Evolutionary conservation across 225 moss, liverwort and hornwort species (phyloP).

Genomic region (Polytrichum formosum): DNA sequence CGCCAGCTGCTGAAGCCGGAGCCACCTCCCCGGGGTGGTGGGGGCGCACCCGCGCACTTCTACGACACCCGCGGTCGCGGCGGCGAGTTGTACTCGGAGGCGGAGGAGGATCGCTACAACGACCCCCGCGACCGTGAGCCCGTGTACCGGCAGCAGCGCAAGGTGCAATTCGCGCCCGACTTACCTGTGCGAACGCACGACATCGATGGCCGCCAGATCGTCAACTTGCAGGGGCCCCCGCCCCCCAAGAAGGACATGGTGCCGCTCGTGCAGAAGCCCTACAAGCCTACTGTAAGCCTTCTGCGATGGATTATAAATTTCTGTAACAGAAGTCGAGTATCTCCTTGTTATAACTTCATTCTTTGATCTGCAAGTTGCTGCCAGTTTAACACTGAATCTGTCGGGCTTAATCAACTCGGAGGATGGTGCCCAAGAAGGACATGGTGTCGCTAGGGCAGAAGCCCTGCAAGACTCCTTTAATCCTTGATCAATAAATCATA

Average conservation of each 20-base stretch:
- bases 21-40: conserved; percentile 13
- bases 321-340: neutral
- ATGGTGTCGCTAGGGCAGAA: conserved; percentile 26
- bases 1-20: neutral
- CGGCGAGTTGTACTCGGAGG: conserved; percentile 11
- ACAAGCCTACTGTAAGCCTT: neutral
- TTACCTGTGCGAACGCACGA: conserved; percentile 17
- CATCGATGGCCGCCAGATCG: conserved; percentile 9
- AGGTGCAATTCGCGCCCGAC: conserved; percentile 27
- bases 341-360: neutral
- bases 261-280: conserved; percentile 19
- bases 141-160: conserved; percentile 9
- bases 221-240: conserved; percentile 5
- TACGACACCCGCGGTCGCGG: neutral
- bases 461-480: neutral
- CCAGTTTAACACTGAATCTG: too few relatives aligned
- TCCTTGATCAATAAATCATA: neutral
- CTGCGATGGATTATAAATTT: neutral
- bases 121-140: conserved; percentile 17
- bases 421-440: conserved; percentile 6
- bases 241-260: conserved; percentile 25
- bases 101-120: conserved; percentile 24
- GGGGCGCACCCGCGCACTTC: conserved; percentile 7
- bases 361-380: too few relatives aligned
- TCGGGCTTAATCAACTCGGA: too few relatives aligned